A percentile compares a stretch with the other conserved stretches of the same genome.
phyloP scores from a whole-genome alignment of 1,284 basidiomycete genomes.

The Rhodotorula sp. region DNA sequence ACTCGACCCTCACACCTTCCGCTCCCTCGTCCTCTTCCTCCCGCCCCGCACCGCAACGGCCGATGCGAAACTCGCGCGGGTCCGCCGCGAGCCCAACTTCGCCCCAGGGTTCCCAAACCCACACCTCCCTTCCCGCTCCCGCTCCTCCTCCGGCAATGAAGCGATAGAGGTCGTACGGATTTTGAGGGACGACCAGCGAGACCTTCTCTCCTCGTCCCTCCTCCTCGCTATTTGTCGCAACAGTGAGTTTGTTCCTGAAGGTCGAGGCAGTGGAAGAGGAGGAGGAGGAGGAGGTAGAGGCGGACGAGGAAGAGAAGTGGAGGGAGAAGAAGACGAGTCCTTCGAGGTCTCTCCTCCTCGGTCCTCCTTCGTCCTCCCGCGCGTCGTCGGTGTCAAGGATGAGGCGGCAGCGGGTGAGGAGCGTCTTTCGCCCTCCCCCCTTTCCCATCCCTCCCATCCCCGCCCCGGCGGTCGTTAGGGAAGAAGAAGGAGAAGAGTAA shows the following conservation, averaged over 20 bases:
- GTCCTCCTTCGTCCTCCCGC: background rate
- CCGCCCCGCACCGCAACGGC: background rate
- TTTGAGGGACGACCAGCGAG: too few relatives aligned
- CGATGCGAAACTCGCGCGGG: too few relatives aligned
- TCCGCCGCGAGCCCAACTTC: too few relatives aligned
- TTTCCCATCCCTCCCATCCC: too few relatives aligned
- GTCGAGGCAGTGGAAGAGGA: background rate
- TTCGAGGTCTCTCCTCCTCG: background rate
- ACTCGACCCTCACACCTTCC: background rate
- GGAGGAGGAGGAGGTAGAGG: background rate
- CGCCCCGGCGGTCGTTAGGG: too few relatives aligned
- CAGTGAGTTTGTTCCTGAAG: too few relatives aligned
- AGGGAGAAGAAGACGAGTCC: slow-evolving; percentile 36
- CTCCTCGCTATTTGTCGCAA: background rate
- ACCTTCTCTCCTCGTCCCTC: background rate
- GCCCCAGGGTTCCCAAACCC: too few relatives aligned
- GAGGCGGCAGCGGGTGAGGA: slow-evolving; percentile 2
- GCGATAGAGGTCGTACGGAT: too few relatives aligned
- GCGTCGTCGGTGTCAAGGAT: background rate
- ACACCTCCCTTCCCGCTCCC: too few relatives aligned
- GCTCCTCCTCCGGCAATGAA: too few relatives aligned
- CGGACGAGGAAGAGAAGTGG: background rate
- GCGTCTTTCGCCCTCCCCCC: background rate
- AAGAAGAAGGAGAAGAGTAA: too few relatives aligned
- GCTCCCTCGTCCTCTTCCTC: background rate